Evolutionary conservation across 2,329 filamentous ascomycete species (phyloP).

Genomic region (Polytolypa hystricis): DNA sequence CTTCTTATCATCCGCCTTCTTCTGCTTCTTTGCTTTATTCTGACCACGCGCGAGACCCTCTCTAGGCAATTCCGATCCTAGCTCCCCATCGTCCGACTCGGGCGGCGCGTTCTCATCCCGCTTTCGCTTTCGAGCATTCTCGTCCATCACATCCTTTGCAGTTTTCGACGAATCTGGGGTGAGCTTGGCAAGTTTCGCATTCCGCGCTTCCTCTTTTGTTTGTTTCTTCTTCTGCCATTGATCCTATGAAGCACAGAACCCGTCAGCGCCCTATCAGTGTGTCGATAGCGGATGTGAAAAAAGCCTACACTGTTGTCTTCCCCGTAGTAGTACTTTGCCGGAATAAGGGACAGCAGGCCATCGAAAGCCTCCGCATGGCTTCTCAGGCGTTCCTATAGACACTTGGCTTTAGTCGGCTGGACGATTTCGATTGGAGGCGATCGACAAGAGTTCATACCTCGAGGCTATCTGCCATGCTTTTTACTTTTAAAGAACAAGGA

Average conservation of each 20-base stretch:
- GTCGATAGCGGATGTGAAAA: conserved; percentile 7
- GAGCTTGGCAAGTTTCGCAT: conserved; percentile 76
- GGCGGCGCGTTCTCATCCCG: conserved; percentile 41
- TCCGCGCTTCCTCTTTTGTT: conserved; percentile 75
- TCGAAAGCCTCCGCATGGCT: conserved; percentile 65
- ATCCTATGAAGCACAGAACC: conserved; percentile 46
- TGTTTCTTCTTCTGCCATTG: conserved; percentile 96
- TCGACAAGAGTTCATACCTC: conserved; percentile 10
- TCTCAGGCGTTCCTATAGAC: conserved; percentile 36
- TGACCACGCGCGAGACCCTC: conserved; percentile 48
- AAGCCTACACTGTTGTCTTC: conserved; percentile 68
- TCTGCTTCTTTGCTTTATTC: conserved; percentile 45
- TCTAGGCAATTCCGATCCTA: conserved; percentile 41
- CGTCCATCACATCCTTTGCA: conserved; percentile 87
- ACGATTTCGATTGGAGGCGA: background rate
- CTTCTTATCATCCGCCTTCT: conserved; percentile 28
- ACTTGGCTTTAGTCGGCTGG: conserved; percentile 7
- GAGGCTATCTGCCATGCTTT: conserved; percentile 12
- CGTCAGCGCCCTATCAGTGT: conserved; percentile 8
- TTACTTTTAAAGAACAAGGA: too few relatives aligned
- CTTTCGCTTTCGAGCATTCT: conserved; percentile 71
- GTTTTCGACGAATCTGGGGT: conserved; percentile 85
- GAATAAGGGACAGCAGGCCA: conserved; percentile 75
- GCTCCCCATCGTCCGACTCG: conserved; percentile 36
- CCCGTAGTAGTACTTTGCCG: conserved; percentile 82